phyloP scores from a whole-genome alignment of 1,139 yeast species.

The Wickerhamomyces sp. region DNA sequence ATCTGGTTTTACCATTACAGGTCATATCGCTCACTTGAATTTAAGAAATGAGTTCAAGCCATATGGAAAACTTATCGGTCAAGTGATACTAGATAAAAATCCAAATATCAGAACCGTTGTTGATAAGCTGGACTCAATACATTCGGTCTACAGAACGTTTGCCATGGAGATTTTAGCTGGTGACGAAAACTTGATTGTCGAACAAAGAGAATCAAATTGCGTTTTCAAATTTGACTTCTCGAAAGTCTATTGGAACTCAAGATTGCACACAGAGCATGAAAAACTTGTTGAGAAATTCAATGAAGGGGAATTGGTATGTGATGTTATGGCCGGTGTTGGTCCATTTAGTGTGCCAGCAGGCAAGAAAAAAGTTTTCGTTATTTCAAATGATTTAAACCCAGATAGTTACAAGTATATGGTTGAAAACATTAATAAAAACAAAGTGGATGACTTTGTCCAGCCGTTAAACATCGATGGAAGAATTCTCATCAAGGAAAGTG shows the following conservation, averaged over 20 bases:
- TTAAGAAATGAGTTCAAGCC: conserved; percentile 82
- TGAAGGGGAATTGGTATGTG: conserved; percentile 73
- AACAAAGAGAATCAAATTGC: conserved; percentile 88
- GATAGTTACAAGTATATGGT: conserved; percentile 68
- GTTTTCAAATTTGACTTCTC: conserved; percentile 81
- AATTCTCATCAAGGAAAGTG: conserved; percentile 63
- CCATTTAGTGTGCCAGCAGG: conserved; percentile 98
- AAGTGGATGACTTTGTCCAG: conserved; percentile 53
- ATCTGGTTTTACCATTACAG: conserved; percentile 88
- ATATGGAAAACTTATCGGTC: conserved; percentile 76
- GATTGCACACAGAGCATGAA: conserved; percentile 91
- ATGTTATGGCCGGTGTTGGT: conserved; percentile 98
- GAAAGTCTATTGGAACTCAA: conserved; percentile 95
- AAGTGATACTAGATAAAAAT: conserved; percentile 86
- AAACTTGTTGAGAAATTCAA: conserved; percentile 61
- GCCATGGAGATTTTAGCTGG: conserved; percentile 94
- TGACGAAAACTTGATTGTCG: conserved; percentile 59
- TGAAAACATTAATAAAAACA: conserved; percentile 61
- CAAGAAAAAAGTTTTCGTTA: conserved; percentile 68
- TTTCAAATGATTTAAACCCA: conserved; percentile 94
- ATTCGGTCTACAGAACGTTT: conserved; percentile 85
- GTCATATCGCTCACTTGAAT: conserved; percentile 94
- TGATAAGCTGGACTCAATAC: conserved; percentile 86
- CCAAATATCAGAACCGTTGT: conserved; percentile 80
- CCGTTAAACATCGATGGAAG: conserved; percentile 79